Evolutionary conservation across 306 rosid species (phyloP).

Genomic region (Vachellia collinsii): DNA sequence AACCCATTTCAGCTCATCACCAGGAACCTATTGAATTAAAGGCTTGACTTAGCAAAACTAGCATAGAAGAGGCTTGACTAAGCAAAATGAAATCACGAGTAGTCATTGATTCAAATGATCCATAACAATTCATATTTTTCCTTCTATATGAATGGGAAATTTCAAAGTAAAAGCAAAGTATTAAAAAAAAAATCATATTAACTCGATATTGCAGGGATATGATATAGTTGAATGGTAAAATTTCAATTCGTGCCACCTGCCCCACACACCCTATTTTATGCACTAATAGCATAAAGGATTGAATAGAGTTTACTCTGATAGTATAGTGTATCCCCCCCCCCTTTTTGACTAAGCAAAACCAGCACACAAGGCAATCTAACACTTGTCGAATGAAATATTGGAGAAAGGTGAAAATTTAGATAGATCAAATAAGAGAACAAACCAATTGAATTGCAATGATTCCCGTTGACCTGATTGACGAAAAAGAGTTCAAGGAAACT

Average conservation of each 20-base stretch:
- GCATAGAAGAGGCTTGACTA: background rate
- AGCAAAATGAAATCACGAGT: slow-evolving; percentile 7
- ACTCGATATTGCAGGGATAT: too few species aligned
- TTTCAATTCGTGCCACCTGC: too few species aligned
- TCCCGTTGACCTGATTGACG: slow-evolving; percentile 89
- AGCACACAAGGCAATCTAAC: slow-evolving; percentile 18
- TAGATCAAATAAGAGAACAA: slow-evolving; percentile 50
- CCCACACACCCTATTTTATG: too few species aligned
- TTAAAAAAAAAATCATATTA: too few species aligned
- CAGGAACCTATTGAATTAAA: slow-evolving; percentile 72
- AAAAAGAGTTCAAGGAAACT: slow-evolving; percentile 86
- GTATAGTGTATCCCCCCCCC: too few species aligned
- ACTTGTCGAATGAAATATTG: slow-evolving; percentile 22
- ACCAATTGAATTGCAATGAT: slow-evolving; percentile 99
- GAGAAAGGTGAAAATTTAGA: slow-evolving; percentile 5
- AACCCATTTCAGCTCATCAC: slow-evolving; percentile 98
- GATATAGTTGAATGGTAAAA: too few species aligned
- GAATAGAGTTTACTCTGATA: too few species aligned
- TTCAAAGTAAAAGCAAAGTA: too few species aligned
- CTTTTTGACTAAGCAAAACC: slow-evolving; percentile 22
- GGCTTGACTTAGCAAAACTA: slow-evolving; percentile 25
- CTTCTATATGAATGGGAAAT: too few species aligned
- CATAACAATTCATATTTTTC: too few species aligned
- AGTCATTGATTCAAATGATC: too few species aligned
- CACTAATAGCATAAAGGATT: too few species aligned